Percentiles rank a stretch among this genome's conserved stretches.
These are phyloP conservation scores for Exidia glandulosa DNA, from an alignment of 768 basidiomycete genomes.

Conservation along the genomic window DNA sequence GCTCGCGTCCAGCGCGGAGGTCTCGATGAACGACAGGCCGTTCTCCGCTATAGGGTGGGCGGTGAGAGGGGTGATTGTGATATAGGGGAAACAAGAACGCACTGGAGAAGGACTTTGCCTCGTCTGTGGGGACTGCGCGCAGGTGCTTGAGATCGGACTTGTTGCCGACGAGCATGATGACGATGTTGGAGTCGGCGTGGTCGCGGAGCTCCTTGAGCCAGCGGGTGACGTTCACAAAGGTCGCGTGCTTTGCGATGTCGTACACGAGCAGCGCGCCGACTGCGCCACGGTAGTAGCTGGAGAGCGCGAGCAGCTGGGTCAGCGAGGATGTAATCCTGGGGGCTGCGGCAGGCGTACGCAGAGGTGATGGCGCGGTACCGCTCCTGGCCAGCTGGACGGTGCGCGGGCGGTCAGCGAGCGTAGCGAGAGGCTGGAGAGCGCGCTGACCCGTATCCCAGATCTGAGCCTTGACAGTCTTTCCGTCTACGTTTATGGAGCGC, in stretches of 20 bases:
- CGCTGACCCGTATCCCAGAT: conserved; percentile 94
- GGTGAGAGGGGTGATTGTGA: background rate
- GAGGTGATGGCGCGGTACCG: conserved; percentile 97
- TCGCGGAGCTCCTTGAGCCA: conserved; percentile 97
- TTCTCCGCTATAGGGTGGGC: conserved; percentile 56
- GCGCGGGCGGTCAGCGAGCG: too few relatives aligned
- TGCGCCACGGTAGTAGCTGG: conserved; percentile 94
- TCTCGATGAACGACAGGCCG: conserved; percentile 91
- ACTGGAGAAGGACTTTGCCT: conserved; percentile 88
- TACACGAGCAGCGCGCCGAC: conserved; percentile 87
- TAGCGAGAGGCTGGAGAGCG: conserved; percentile 5
- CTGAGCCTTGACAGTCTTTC: conserved; percentile 95
- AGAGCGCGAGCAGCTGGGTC: too few relatives aligned
- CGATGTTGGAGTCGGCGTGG: conserved; percentile 87
- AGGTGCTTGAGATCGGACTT: conserved; percentile 99
- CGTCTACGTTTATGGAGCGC: conserved; percentile 88
- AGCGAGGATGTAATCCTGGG: too few relatives aligned
- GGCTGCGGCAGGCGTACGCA: conserved; percentile 49
- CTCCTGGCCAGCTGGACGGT: conserved; percentile 81
- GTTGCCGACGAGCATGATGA: conserved; percentile 94
- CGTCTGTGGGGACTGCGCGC: conserved; percentile 92
- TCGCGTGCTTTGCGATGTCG: conserved; percentile 88
- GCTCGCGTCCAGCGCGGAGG: conserved; percentile 97
- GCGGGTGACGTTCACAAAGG: conserved; percentile 86
- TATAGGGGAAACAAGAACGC: conserved; percentile 19